Percentiles rank a stretch among this genome's conserved stretches.
phyloP scores from a whole-genome alignment of 192 early-diverging fungal species.

The Geranomyces michiganensis region DNA sequence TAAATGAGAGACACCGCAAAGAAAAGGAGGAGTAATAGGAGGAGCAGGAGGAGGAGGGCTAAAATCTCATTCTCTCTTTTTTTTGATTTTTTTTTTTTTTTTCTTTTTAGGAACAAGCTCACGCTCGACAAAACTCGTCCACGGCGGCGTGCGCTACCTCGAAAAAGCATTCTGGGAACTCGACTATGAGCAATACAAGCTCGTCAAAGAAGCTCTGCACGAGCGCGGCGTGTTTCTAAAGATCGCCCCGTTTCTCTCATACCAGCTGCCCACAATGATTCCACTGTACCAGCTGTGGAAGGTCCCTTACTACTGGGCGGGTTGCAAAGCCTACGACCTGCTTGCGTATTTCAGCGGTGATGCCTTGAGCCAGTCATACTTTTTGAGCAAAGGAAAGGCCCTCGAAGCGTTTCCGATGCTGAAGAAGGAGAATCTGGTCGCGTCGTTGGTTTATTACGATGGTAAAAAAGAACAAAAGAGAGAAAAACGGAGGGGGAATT shows the following conservation, averaged over 20 bases:
- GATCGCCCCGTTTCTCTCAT: slow-evolving; percentile 93
- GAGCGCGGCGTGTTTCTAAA: slow-evolving; percentile 92
- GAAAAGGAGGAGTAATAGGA: not conserved
- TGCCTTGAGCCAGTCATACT: slow-evolving; percentile 78
- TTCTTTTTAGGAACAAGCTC: slow-evolving; percentile 76
- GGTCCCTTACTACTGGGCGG: slow-evolving; percentile 94
- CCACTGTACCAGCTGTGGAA: slow-evolving; percentile 97
- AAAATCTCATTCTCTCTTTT: not conserved
- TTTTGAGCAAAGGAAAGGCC: slow-evolving; percentile 75
- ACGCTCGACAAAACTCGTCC: slow-evolving; percentile 92
- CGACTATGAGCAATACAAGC: slow-evolving; percentile 95
- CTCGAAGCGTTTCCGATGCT: slow-evolving; percentile 97
- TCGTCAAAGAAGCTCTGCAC: slow-evolving; percentile 93
- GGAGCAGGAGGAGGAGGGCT: not conserved
- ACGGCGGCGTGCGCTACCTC: slow-evolving; percentile 96
- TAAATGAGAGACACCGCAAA: slow-evolving; percentile 19
- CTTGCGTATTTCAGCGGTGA: slow-evolving; percentile 85
- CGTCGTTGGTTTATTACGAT: slow-evolving; percentile 97
- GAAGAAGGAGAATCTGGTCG: slow-evolving; percentile 81
- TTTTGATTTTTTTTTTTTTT: slow-evolving; percentile 3
- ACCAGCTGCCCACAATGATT: slow-evolving; percentile 92
- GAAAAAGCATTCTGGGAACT: slow-evolving; percentile 94
- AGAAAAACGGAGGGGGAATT: too few species aligned
- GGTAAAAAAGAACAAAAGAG: too few species aligned
- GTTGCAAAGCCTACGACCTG: slow-evolving; percentile 89